Base-by-base conservation (phyloP, 106 monocot genomes). In the Ottelia alismoides region DNA sequence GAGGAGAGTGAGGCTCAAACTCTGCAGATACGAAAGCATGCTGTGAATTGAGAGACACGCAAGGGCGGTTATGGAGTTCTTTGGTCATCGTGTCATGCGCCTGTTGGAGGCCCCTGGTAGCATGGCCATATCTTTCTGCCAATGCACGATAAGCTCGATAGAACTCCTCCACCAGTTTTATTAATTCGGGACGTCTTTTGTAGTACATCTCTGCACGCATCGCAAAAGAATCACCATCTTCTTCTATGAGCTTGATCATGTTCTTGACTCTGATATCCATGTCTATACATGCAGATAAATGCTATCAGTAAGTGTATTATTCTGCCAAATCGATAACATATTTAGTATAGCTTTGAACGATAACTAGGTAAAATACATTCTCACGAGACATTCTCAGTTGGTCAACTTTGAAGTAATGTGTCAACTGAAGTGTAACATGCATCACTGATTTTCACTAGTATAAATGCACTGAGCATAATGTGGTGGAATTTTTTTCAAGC, bases 141-240 rank as follows among this genome's bases (percentile, higher is more conserved):
- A 99, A 71, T 22, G 89, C 83, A 55, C 86, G 90, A 59, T 99
- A 99, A 32, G 90, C 98, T 45, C 98, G 59, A 50, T 90, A 90
- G 64, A 99, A 90, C 45, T 99, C 98, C 50, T 99, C 86, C 2
- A 89, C 90, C 25, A 99, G 44, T 68, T 80, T 90, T 85, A 99
- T 72, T 28, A 99, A 82, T 60, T 99, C 98, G 12, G 98, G 98
- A 0, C 98, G 90, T 40, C 83, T 90, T 67, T 77, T 85, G 51
- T 90, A 99, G 52, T 90, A 99, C 98, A 99, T 99, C 49, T 99
- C 90, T 27, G 98, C 98, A 49, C 86, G 76, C 61, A 65, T 71
- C 55, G 82, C 76, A 65, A 99, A 99, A 31, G 98, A 99, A 75
- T 90, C 90, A 22, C 79, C 98, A 71, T 99, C 98, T 77, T 83